phyloP scores from a whole-genome alignment of 805 yeast species.

The Metschnikowia borealis region DNA sequence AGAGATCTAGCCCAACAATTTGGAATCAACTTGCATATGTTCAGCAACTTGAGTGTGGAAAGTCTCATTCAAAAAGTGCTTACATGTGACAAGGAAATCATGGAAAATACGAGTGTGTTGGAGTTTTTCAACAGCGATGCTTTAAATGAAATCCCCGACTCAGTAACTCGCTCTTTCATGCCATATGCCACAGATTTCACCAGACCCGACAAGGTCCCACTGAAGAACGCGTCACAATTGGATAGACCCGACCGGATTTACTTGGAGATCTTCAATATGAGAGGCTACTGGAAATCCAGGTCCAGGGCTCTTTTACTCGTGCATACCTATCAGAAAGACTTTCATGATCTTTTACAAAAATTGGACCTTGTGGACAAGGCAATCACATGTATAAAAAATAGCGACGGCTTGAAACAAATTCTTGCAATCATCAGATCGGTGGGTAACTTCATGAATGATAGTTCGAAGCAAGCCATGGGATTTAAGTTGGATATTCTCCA shows the following conservation, averaged over 20 bases:
- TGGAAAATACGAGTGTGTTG: constrained; percentile 52
- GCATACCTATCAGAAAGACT: constrained; percentile 60
- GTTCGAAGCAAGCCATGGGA: constrained; percentile 88
- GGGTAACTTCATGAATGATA: constrained; percentile 95
- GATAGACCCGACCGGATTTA: constrained; percentile 70
- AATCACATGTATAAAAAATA: constrained; percentile 57
- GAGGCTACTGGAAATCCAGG: constrained; percentile 69
- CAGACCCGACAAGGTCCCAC: constrained; percentile 10
- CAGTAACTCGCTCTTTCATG: constrained; percentile 51
- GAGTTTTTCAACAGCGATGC: constrained; percentile 72
- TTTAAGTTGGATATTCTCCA: constrained; percentile 88
- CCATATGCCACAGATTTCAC: constrained; percentile 57
- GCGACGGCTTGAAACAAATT: constrained; percentile 65
- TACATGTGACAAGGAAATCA: constrained; percentile 54
- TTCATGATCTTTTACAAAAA: constrained; percentile 54
- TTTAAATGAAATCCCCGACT: constrained; percentile 54
- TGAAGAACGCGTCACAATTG: constrained; percentile 33
- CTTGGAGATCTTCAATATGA: constrained; percentile 63
- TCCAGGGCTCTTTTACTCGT: constrained; percentile 57
- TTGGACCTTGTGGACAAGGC: constrained; percentile 69
- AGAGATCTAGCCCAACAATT: constrained; percentile 79
- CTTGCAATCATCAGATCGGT: constrained; percentile 83
- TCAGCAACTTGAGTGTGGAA: constrained; percentile 48
- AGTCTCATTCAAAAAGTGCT: constrained; percentile 54
- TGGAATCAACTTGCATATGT: constrained; percentile 71